phyloP scores from a whole-genome alignment of 306 rosid genomes.

The Cicer cuneatum region DNA sequence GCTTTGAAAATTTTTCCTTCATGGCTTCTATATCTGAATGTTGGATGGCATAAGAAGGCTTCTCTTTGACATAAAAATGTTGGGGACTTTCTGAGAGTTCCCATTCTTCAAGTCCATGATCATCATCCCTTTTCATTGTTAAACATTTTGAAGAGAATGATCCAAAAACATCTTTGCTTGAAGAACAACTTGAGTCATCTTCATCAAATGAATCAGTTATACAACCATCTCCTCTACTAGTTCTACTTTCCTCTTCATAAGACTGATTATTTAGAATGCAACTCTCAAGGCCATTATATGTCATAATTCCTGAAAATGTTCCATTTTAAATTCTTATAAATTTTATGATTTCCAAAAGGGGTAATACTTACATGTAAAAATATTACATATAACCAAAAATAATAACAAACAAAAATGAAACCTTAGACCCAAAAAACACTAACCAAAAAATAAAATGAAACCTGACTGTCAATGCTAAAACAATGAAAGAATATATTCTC shows the following conservation, averaged over 20 bases:
- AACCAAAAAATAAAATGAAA: slow-evolving; percentile 14
- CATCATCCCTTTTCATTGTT: slow-evolving; percentile 65
- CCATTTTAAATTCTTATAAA: slow-evolving; percentile 25
- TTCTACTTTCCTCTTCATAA: slow-evolving; percentile 74
- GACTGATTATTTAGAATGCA: slow-evolving; percentile 73
- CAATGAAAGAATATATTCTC: slow-evolving; percentile 51
- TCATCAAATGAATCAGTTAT: slow-evolving; percentile 82
- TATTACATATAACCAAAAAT: slow-evolving; percentile 26
- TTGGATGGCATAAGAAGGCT: slow-evolving; percentile 56
- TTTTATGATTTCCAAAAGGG: slow-evolving; percentile 5
- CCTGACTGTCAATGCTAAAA: slow-evolving; percentile 46
- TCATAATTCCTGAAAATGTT: slow-evolving; percentile 80
- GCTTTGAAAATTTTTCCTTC: slow-evolving; percentile 86
- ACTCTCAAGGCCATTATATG: slow-evolving; percentile 85
- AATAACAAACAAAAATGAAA: slow-evolving; percentile 1
- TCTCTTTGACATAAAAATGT: slow-evolving; percentile 65
- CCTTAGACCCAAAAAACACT: not conserved
- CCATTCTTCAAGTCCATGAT: slow-evolving; percentile 72
- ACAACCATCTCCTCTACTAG: slow-evolving; percentile 83
- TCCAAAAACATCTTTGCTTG: slow-evolving; percentile 82
- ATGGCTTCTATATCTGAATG: slow-evolving; percentile 72
- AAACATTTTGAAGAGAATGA: slow-evolving; percentile 86
- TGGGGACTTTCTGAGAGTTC: slow-evolving; percentile 67
- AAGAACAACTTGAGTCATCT: slow-evolving; percentile 77
- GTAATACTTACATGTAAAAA: slow-evolving; percentile 7